phyloP scores from a whole-genome alignment of 208 protist genomes.

The Crithidia expoeki region DNA sequence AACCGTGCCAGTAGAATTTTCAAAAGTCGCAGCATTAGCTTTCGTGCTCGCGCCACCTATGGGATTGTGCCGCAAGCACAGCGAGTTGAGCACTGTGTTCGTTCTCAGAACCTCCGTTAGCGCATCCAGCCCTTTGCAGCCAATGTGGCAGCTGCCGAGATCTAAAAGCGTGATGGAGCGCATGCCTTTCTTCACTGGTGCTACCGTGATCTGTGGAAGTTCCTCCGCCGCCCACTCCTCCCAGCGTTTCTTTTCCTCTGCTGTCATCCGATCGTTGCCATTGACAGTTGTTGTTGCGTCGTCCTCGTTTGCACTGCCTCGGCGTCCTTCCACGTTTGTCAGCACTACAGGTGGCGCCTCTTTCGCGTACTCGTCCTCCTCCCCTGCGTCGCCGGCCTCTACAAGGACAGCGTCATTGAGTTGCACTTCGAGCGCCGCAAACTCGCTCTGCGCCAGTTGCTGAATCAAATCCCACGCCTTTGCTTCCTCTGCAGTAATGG shows the following conservation, averaged over 20 bases:
- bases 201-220: constrained; percentile 20
- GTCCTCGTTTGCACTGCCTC: constrained; percentile 12
- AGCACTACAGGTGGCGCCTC: constrained; percentile 37
- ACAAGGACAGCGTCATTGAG: neutral
- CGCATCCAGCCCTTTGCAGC: constrained; percentile 49
- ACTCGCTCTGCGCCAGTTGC: constrained; percentile 13
- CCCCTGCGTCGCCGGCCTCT: constrained; percentile 24
- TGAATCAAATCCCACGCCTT: constrained; percentile 33
- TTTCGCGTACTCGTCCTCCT: constrained; percentile 48
- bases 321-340: constrained; percentile 34
- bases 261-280: constrained; percentile 21
- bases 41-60: constrained; percentile 39
- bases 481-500: constrained; percentile 32
- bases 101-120: constrained; percentile 51
- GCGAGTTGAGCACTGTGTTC: constrained; percentile 61
- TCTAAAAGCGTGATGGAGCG: constrained; percentile 66
- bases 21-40: constrained; percentile 16
- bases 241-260: constrained; percentile 31
- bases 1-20: constrained; percentile 27
- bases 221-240: constrained; percentile 22
- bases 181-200: constrained; percentile 61
- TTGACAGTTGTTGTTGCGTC: constrained; percentile 2
- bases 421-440: neutral
- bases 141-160: constrained; percentile 70
- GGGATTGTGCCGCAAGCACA: constrained; percentile 78